Base-by-base conservation (phyloP, 768 basidiomycete species). In the Lactifluus volemus region DNA sequence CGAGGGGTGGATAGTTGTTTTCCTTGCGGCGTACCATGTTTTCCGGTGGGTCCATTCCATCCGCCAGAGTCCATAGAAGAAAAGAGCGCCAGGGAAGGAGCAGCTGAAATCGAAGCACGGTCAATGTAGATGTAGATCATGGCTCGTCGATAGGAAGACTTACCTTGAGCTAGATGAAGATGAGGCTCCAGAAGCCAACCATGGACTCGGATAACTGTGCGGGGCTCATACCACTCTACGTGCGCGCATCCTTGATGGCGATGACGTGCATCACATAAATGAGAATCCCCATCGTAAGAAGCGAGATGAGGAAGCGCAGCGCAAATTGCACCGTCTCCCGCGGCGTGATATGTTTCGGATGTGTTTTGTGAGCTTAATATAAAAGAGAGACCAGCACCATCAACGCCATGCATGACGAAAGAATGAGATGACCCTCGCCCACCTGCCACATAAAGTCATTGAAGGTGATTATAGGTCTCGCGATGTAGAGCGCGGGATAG, bases 21-120 rank as follows among this genome's bases (percentile, higher is more conserved):
- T 85, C 89, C 85, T 97, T 88, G 69, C 97, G 98, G n/a, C 97
- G 82, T 12, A 99, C 81, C 97, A 98, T 97, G 72, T 99, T 99
- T 73, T 99, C 97, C 0, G 96, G 97, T 0, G 93, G 89, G 67
- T 97, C 91, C 36, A 98, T 81, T 0, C 90, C 91, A 67, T 93
- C 91, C 6, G 83, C 71, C 21, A 98, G 75, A 2, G 95, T 87
- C 93, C 96, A 98, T n/a, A 97, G 74, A 2, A 95, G 88, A 77
- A 98, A 98, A 77, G 97, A 97, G 11, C 96, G 82, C 96, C 96
- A 98, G 0, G 94, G 90, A 21, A 98, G 82, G 45, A 98, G 77
- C 21, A 98, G 83, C 95, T 98, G 14, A 17, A 41, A 48, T 52
- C 9, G 55, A 64, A 30, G 5, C 9, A 38, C 6, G 14, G 38